Evolutionary conservation across 2,329 filamentous ascomycete genomes (phyloP), one percentile per base, ranked within the genome.

Genomic region (Aspergillus neotritici): DNA sequence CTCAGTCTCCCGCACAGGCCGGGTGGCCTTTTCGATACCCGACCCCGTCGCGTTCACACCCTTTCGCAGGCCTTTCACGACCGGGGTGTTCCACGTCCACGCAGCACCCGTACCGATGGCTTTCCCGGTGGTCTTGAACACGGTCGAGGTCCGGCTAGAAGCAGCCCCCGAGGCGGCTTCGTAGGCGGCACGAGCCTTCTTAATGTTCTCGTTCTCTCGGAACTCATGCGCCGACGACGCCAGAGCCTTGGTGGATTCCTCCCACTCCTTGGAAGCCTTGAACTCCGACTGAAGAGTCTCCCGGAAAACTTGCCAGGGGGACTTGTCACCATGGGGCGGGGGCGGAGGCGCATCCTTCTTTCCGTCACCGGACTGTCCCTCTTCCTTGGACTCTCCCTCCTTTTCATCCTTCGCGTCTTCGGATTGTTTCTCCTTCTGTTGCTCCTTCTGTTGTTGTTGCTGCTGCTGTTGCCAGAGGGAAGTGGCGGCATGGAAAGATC

Each of bases 201-300:
- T 84, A 12, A 98, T 87, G 13, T 84, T 86, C 62, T 96, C 90
- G 61, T 89, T 96, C 70, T 97, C 91, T 28, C 84, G 84, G 62
- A 98, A 93, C 59, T 96, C 83, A 62, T 95, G 85, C 13, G 91
- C 88, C 5, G 86, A 87, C 37, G 87, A 87, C 13, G 87, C 86
- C 33, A 98, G 79, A 53, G 93, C 87, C 73, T 98, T 97, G 33
- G 91, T 98, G 34, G 88, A 94, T 63, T 98, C 93, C 62, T 98
- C 95, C 93, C 93, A 98, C 67, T 98, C 93, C 64, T 97, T 95
- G 12, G 90, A 97, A 40, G 88, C 86, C 68, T 96, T 89, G 71
- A 98, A 94, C 69, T 98, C 93, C 44, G 77, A 78, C 66, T 87
- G 82, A 69, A 98, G 80, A n/a, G 93, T 98, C 63, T 98, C 93